These are phyloP conservation scores for Globisporangium takayamanum DNA, from an alignment of 352 stramenopile species.

Conservation along the genomic window DNA sequence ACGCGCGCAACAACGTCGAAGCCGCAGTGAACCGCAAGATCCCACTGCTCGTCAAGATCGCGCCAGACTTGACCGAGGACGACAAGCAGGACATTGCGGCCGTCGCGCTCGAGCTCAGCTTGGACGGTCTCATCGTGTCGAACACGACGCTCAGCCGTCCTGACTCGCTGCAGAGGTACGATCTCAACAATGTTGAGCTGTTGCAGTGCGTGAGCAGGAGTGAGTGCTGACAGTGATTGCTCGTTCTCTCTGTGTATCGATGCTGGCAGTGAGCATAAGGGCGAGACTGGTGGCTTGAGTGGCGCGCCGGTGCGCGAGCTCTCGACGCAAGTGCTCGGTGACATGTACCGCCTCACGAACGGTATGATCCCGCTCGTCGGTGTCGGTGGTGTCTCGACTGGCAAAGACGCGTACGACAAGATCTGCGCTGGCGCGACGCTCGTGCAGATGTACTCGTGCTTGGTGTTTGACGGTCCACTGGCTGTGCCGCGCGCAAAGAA, in stretches of 20 bases:
- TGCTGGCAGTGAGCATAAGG: conserved; percentile 42
- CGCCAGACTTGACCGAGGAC: conserved; percentile 92
- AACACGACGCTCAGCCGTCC: conserved; percentile 96
- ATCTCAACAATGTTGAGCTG: not conserved
- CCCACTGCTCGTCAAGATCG: conserved; percentile 96
- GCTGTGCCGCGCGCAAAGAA: conserved; percentile 86
- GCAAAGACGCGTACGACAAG: conserved; percentile 97
- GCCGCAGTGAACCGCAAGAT: conserved; percentile 52
- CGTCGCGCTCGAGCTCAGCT: conserved; percentile 74
- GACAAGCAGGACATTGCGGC: conserved; percentile 94
- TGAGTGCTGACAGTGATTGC: not conserved
- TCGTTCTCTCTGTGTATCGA: not conserved
- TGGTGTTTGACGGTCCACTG: conserved; percentile 89
- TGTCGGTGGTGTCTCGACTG: conserved; percentile 89
- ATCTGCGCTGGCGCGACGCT: conserved; percentile 94
- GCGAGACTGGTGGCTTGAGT: conserved; percentile 93
- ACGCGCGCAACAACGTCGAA: conserved; percentile 59
- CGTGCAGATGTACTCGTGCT: conserved; percentile 93
- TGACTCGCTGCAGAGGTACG: conserved; percentile 58
- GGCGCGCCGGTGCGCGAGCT: conserved; percentile 90
- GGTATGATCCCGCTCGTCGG: conserved; percentile 94
- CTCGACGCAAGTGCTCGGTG: conserved; percentile 91
- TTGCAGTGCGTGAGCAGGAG: no score
- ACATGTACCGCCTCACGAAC: conserved; percentile 94
- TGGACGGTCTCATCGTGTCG: conserved; percentile 96